A percentile compares a stretch with the other conserved stretches of the same genome.
Conservation (phyloP, 2,329 filamentous ascomycete genomes). For the Fusarium sp. region DNA sequence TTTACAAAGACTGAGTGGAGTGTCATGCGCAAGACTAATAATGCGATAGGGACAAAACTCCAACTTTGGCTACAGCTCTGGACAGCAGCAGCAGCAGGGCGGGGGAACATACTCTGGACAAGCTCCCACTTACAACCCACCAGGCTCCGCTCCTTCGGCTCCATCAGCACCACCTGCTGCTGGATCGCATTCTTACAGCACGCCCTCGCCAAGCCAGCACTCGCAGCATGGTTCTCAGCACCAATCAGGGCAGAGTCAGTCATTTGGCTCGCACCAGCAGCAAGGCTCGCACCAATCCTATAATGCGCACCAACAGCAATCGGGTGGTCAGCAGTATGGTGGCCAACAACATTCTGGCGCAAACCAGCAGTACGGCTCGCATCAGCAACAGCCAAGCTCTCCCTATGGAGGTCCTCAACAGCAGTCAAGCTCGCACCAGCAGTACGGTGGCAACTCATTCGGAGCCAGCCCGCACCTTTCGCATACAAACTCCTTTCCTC, state of each 20-base stretch:
- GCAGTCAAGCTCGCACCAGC: constrained; percentile 35
- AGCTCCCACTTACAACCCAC: constrained; percentile 62
- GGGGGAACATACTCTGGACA: constrained; percentile 64
- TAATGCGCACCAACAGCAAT: constrained; percentile 42
- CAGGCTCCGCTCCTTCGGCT: constrained; percentile 44
- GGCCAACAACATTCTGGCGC: constrained; percentile 38
- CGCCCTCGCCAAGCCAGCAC: constrained; percentile 45
- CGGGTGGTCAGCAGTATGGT: constrained; percentile 31
- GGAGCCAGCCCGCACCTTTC: constrained; percentile 40
- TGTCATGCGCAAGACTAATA: constrained; percentile 22
- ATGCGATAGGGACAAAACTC: constrained; percentile 58
- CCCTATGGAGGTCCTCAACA: constrained; percentile 30
- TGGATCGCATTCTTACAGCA: constrained; percentile 45
- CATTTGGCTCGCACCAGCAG: constrained; percentile 36
- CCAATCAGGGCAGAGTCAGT: constrained; percentile 16
- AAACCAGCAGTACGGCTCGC: constrained; percentile 30
- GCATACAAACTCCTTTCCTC: constrained; percentile 43
- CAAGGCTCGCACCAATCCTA: constrained; percentile 21
- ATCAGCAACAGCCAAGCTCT: constrained; percentile 36
- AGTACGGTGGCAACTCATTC: constrained; percentile 36
- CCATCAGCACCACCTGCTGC: constrained; percentile 43
- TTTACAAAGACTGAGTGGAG: constrained; percentile 5
- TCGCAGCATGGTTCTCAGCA: constrained; percentile 36
- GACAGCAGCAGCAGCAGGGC: constrained; percentile 51
- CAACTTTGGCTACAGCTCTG: constrained; percentile 69